Evolutionary conservation across 139 green algal species (phyloP).

Genomic region (Volvox reticuliferus): DNA sequence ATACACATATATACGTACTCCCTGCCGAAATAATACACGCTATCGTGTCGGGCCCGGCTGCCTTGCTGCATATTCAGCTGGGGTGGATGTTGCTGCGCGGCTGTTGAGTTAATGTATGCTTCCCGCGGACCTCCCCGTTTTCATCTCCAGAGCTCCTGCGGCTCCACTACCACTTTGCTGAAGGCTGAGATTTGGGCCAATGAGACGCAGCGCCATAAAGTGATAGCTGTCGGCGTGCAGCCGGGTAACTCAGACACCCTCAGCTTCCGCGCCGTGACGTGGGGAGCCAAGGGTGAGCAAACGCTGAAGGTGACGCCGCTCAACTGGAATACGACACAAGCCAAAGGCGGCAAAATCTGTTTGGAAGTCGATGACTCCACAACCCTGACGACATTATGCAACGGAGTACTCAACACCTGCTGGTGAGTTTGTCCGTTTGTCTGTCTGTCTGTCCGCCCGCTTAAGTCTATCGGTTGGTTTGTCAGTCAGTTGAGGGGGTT

Average conservation of each 20-base stretch:
- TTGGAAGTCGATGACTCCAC: background rate
- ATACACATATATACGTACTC: no score
- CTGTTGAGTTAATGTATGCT: no score
- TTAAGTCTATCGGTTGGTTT: background rate
- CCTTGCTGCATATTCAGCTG: no score
- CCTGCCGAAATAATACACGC: no score
- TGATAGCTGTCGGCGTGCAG: background rate
- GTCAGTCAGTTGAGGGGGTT: no score
- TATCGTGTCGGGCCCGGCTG: no score
- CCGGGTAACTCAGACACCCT: background rate
- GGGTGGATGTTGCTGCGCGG: no score
- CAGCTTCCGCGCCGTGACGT: background rate
- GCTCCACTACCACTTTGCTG: background rate
- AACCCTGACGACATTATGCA: background rate
- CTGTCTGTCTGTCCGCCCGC: no score
- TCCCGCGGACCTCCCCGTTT: background rate
- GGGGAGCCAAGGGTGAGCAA: background rate
- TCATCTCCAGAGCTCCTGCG: background rate
- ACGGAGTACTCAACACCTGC: background rate
- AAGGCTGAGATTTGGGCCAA: conserved; percentile 31
- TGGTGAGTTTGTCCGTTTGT: background rate
- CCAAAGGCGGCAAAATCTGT: conserved; percentile 9
- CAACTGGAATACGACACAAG: conserved; percentile 5
- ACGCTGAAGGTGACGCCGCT: conserved; percentile 22
- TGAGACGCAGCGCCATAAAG: background rate